A percentile compares a stretch with the other conserved stretches of the same genome.
phyloP scores from a whole-genome alignment of 495 filamentous ascomycete genomes.

The Aspergillus panamensis region DNA sequence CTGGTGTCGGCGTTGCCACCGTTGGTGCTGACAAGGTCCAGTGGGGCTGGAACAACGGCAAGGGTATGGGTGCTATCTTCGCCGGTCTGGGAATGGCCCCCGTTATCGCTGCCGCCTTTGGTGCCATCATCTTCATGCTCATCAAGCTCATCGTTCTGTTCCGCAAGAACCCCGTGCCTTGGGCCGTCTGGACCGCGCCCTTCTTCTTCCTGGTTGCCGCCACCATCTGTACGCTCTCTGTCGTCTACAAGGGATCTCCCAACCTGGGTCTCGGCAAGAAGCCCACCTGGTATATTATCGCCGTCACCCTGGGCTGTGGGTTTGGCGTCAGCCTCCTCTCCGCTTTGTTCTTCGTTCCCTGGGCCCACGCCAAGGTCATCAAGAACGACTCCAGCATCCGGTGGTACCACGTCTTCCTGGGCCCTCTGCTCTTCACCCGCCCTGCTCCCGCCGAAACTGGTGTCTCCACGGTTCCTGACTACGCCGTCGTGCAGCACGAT shows the following conservation, averaged over 20 bases:
- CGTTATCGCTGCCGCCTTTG: constrained; percentile 54
- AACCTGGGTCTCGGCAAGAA: constrained; percentile 53
- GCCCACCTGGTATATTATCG: constrained; percentile 51
- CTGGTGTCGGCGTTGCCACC: constrained; percentile 59
- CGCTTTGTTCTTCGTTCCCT: constrained; percentile 59
- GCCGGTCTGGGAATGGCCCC: constrained; percentile 60
- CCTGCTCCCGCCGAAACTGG: constrained; percentile 40
- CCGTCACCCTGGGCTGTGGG: constrained; percentile 53
- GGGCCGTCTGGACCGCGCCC: constrained; percentile 55
- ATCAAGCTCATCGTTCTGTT: constrained; percentile 58
- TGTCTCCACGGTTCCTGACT: constrained; percentile 49
- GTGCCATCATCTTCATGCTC: constrained; percentile 55
- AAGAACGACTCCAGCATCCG: constrained; percentile 51
- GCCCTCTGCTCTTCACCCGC: constrained; percentile 51
- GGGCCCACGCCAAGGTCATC: constrained; percentile 50
- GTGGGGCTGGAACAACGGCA: constrained; percentile 61
- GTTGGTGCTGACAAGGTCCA: constrained; percentile 54
- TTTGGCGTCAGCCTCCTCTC: constrained; percentile 49
- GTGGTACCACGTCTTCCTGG: constrained; percentile 51
- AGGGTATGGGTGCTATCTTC: constrained; percentile 59
- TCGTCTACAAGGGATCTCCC: constrained; percentile 64
- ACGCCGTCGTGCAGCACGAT: constrained; percentile 50
- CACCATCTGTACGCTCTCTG: constrained; percentile 56
- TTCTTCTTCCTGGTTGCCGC: constrained; percentile 57
- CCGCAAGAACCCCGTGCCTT: constrained; percentile 53